Evolutionary conservation across 305 asterid genomes (phyloP), one percentile per base, ranked within the genome.

Genomic region (Petunia hybrid): DNA sequence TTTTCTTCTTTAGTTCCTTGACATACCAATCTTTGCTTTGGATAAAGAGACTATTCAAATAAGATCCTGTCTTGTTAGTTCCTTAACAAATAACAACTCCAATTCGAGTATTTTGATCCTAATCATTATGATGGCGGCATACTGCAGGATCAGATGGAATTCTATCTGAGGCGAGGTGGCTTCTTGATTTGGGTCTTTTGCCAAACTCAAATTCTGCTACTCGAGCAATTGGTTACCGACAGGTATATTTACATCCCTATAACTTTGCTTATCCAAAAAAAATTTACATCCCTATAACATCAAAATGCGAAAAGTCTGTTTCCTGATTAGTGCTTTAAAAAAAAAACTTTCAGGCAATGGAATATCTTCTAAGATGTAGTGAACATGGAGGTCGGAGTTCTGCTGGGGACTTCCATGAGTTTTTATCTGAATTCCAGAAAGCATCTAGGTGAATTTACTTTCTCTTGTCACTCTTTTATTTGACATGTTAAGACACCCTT

Each of bases 211-310:
- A 87, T 88, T 92, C 98, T 76, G 97, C 99, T 83, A 91, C 95
- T 85, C 97, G 98, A 78, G 98, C 99, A 82, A 96, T 96, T 82
- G 99, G 99, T 81, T 96, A 96, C 80, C 87, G 98, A 91, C 99
- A 96, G 84, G 99, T 96, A 94, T 60, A 71, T 78, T 74, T 84
- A 73, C 79, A 61, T 79, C 66, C 87, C 68, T 69, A n/a, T 48
- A 53, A 46, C 16, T 78, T 68, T 31, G 31, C 31, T 22, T 22
- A 22, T 22, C 31, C 31, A 22, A 22, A 22, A 22, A 22, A 22
- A 22, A 71, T 78, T 74, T 84, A 73, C 79, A 61, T 79, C 66
- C 87, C 68, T 69, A n/a, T 48, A 53, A 46, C 16, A 56, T 75
- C 74, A 3, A 66, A 35, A 60, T 69, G 31, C 41, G n/a, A 16